Base-by-base conservation (phyloP, 2,329 filamentous ascomycete species). In the Xylaria sp. region DNA sequence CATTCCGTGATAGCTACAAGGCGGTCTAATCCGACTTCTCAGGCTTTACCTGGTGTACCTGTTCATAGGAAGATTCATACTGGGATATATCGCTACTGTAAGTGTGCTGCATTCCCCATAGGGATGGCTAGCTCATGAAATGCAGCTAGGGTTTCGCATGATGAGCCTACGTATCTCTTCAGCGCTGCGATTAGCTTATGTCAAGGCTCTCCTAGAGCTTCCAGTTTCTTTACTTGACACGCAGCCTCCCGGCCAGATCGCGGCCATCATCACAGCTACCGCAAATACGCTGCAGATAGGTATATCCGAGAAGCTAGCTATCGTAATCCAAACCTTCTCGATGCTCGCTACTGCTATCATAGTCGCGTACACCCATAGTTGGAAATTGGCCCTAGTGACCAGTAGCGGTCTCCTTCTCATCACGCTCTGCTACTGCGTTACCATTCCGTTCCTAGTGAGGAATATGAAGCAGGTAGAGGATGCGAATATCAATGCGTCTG, bases 11-110 rank as follows among this genome's bases (percentile, higher is more conserved):
- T 63, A 14, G 8, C 1, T 7, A 24, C 48, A 51, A 61, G 30
- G 39, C 58, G n/a, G n/a, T n/a, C n/a, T n/a, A 17, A 61, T 54
- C 7, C 8, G n/a, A 5, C 30, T 45, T 51, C 61, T 42, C 61
- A 88, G 86, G 0, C 81, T 94, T 0, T 92, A 89, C 77, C 89
- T 93, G 75, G 85, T 93, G 54, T 90, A 89, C 67, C 82, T 94
- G 11, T 94, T 93, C 77, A 79, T 93, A 45, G 90, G 82, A 8
- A 89, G 90, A 54, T 89, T 92, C 69, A 75, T 82, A 7, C 80
- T 91, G 27, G 88, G 86, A 68, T 93, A 92, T 71, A 80, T 90
- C 65, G 84, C 86, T 66, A 87, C 85, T 72, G 83, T 84, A 79
- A 80, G 81, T 42, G n/a, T 50, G 12, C 12, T 36, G 17, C 14